Conservation (phyloP, 345 rosid genomes). For the Eucalyptus viminalis region DNA sequence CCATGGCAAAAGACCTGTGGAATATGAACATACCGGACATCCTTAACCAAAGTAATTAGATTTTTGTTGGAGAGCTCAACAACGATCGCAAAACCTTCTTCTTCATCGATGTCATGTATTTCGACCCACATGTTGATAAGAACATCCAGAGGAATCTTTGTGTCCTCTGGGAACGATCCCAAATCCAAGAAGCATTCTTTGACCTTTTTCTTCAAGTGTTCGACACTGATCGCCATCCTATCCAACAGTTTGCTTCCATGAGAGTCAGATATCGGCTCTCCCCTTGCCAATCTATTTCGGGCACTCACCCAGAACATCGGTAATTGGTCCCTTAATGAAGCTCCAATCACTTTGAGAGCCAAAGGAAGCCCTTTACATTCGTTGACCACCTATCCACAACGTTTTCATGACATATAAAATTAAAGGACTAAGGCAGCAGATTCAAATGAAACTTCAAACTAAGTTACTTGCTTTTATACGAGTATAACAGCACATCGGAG, state of each 20-base stretch:
- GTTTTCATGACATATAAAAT: not conserved
- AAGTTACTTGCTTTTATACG: not conserved
- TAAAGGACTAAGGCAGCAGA: not conserved
- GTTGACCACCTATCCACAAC: constrained; percentile 38
- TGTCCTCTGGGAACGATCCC: constrained; percentile 97
- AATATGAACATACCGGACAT: constrained; percentile 32
- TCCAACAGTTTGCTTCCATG: constrained; percentile 59
- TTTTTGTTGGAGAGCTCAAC: constrained; percentile 67
- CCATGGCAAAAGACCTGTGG: not conserved
- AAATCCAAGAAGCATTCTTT: constrained; percentile 81
- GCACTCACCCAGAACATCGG: constrained; percentile 73
- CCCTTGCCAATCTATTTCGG: constrained; percentile 37
- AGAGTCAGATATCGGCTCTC: constrained; percentile 68
- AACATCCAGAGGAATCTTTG: constrained; percentile 74
- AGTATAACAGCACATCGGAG: not conserved
- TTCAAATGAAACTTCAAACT: not conserved
- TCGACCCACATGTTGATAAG: constrained; percentile 89
- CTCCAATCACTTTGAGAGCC: constrained; percentile 94
- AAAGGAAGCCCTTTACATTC: constrained; percentile 93
- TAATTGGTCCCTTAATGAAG: constrained; percentile 49
- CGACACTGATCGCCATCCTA: constrained; percentile 67
- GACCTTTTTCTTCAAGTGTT: constrained; percentile 30
- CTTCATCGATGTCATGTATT: constrained; percentile 45
- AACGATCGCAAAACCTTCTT: constrained; percentile 54
- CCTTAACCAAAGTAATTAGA: constrained; percentile 78